phyloP scores from a whole-genome alignment of 495 filamentous ascomycete genomes.

The Neurospora intermedia region DNA sequence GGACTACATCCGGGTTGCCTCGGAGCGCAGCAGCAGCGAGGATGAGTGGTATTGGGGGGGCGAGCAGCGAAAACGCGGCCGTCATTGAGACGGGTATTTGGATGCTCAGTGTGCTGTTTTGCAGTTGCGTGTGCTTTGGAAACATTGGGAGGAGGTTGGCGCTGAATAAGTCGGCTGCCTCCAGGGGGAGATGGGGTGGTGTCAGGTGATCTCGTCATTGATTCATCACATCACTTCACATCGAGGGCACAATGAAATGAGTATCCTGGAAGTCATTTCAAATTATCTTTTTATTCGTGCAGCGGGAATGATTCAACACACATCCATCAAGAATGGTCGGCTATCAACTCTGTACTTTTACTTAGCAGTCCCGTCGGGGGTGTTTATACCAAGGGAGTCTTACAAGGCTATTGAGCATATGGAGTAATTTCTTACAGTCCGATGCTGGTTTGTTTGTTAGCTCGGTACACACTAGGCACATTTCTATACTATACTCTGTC shows the following conservation, averaged over 20 bases:
- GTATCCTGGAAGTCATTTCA: not conserved
- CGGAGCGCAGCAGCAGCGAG: not conserved
- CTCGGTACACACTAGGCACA: no score
- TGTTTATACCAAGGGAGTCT: not conserved
- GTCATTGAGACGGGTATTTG: constrained; percentile 71
- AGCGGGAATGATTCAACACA: not conserved
- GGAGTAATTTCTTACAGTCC: not conserved
- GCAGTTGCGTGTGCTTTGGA: constrained; percentile 89
- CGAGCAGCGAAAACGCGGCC: constrained; percentile 54
- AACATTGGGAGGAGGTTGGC: constrained; percentile 82
- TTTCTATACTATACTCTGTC: no score
- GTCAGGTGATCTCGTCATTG: constrained; percentile 13
- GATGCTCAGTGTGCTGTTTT: constrained; percentile 88
- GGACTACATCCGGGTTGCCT: not conserved
- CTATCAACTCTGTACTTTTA: not conserved
- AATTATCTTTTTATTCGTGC: not conserved
- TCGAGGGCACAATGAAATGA: not conserved
- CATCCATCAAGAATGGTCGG: not conserved
- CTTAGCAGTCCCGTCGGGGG: not conserved
- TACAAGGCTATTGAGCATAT: not conserved
- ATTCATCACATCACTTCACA: not conserved
- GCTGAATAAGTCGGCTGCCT: constrained; percentile 26
- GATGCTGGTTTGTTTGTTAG: no score
- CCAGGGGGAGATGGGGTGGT: constrained; percentile 28
- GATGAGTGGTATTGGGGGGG: constrained; percentile 19